Base-by-base conservation (phyloP, 345 rosid genomes). In the Clarkia xantiana region DNA sequence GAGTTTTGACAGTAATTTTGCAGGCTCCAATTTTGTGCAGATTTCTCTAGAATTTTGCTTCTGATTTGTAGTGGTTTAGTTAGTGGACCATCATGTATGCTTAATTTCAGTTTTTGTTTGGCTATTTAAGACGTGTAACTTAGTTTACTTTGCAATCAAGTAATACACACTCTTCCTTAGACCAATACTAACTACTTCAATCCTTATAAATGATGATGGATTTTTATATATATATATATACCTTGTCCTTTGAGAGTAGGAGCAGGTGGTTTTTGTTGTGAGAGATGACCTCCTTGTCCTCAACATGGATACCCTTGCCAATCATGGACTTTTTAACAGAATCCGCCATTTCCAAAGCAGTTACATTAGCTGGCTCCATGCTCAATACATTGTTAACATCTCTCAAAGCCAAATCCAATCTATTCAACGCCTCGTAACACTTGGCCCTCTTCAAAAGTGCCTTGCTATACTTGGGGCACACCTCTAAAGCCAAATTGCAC, bases 381-480 rank as follows among this genome's bases (percentile, higher is more conserved):
- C 67, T 66, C 71, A 91, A 65, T 22, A 91, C 95, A 63, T 49
- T 62, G 61, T 65, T 71, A 41, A 84, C 87, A 78, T 91, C 98
- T 62, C 94, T 86, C 62, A 73, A 77, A 17, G 96, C 96, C 58
- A 81, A 76, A 74, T 91, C 95, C 57, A 86, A 49, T 66, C 82
- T 68, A 52, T 87, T 86, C 87, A 91, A 67, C 40, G 83, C 77
- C 70, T 86, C 84, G 49, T 81, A 91, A 59, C 98, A 91, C 47
- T 63, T 74, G 11, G 96, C 90, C 17, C 98, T 78, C 64, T 69
- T 87, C 71, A 91, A 42, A 48, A 91, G 51, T 41, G 98, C 98
- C 54, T 75, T 91, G 59, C 87, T 81, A 56, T 87, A 86, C 65
- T 79, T 87, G 2, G 98, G 95, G 15, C 90, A 78, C 59, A 79